A percentile compares a stretch with the other conserved stretches of the same genome.
phyloP scores from a whole-genome alignment of 2,329 filamentous ascomycete genomes.

The Aspergillus costaricaensis region DNA sequence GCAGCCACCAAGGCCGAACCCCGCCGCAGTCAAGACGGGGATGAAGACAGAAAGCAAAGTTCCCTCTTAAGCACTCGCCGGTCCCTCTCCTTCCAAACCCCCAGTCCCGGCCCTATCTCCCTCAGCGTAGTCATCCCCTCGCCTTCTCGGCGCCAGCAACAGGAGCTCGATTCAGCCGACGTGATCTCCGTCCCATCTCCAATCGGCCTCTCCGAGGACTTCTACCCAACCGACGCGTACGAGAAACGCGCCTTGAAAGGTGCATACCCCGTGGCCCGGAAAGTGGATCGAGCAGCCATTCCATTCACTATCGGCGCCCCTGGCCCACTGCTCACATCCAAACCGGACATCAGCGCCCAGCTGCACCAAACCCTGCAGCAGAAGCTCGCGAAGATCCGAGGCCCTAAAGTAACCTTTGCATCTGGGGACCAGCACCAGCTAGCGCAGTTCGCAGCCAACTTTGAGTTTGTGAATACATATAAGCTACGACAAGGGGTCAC shows the following conservation, averaged over 20 bases:
- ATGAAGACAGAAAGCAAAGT: neutral
- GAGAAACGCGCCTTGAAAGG: slow-evolving; percentile 22
- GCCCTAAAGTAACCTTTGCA: slow-evolving; percentile 31
- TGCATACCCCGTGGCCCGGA: slow-evolving; percentile 21
- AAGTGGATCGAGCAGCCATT: slow-evolving; percentile 14
- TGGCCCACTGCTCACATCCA: slow-evolving; percentile 13
- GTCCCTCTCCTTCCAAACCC: slow-evolving; percentile 6
- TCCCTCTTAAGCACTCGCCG: slow-evolving; percentile 2
- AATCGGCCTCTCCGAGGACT: slow-evolving; percentile 22
- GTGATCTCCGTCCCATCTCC: slow-evolving; percentile 7
- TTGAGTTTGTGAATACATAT: slow-evolving; percentile 43
- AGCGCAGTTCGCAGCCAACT: slow-evolving; percentile 33
- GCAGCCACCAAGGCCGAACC: neutral
- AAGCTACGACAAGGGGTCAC: slow-evolving; percentile 36
- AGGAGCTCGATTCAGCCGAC: slow-evolving; percentile 17
- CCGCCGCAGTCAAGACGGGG: neutral
- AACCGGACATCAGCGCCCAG: slow-evolving; percentile 11
- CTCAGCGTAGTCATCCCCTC: slow-evolving; percentile 29
- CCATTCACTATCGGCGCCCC: slow-evolving; percentile 12
- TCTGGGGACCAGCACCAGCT: slow-evolving; percentile 19
- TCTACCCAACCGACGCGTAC: slow-evolving; percentile 27
- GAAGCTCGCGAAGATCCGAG: slow-evolving; percentile 30
- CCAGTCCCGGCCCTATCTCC: neutral
- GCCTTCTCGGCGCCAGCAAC: slow-evolving; percentile 22
- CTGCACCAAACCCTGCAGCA: slow-evolving; percentile 21